Percentiles rank a stretch among this genome's conserved stretches.
Conservation (phyloP, 805 yeast species). For the Huiozyma naganishii region DNA sequence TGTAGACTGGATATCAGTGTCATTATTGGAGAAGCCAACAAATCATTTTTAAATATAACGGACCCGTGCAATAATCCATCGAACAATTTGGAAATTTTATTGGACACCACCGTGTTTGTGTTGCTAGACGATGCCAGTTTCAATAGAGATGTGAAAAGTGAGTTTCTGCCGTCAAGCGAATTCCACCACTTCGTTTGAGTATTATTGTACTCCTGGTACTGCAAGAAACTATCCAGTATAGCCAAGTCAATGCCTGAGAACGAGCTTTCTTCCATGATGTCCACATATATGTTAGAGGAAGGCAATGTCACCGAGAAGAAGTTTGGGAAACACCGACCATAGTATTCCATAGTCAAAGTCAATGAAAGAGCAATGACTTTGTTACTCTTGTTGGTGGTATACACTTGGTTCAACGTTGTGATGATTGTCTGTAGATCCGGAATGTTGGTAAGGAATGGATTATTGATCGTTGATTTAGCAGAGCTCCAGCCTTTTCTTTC, state of each 20-base stretch:
- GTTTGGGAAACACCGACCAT: constrained; percentile 31
- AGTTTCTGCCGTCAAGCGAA: constrained; percentile 34
- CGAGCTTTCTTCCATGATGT: constrained; percentile 23
- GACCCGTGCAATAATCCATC: constrained; percentile 40
- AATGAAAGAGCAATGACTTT: constrained; percentile 40
- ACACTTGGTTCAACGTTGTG: constrained; percentile 33
- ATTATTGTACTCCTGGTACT: constrained; percentile 43
- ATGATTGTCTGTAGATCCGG: constrained; percentile 38
- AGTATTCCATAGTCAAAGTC: constrained; percentile 34
- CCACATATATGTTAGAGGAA: constrained; percentile 27
- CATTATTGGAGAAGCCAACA: constrained; percentile 42
- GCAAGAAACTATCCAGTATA: constrained; percentile 48
- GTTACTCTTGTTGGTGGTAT: constrained; percentile 28
- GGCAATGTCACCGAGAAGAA: constrained; percentile 24
- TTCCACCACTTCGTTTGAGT: constrained; percentile 76
- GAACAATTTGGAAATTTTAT: constrained; percentile 41
- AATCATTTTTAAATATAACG: constrained; percentile 40
- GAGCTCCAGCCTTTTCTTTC: constrained; percentile 32
- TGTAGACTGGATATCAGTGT: constrained; percentile 44
- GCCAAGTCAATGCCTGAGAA: constrained; percentile 46
- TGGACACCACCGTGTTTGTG: constrained; percentile 22
- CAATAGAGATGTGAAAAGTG: constrained; percentile 59
- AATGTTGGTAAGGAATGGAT: constrained; percentile 27
- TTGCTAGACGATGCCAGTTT: constrained; percentile 36
- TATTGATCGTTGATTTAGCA: constrained; percentile 28